Evolutionary conservation across 2,329 filamentous ascomycete species (phyloP).

Genomic region (Cordyceps tenuipes): DNA sequence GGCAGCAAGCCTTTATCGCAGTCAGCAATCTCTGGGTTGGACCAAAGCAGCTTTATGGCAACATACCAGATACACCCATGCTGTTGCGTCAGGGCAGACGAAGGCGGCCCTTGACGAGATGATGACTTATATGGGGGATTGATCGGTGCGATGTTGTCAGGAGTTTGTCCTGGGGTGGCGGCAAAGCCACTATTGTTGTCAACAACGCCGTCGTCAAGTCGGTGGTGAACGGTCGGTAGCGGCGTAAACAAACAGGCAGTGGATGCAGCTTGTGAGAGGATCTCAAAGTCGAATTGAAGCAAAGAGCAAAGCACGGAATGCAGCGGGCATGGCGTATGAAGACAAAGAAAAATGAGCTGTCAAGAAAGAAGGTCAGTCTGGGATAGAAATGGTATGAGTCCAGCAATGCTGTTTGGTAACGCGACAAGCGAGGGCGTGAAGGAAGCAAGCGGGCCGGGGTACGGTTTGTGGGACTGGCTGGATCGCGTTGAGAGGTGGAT

Average conservation of each 20-base stretch:
- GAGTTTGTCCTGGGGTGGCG: not conserved
- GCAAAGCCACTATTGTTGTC: not conserved
- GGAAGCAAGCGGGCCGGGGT: not conserved
- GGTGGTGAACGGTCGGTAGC: not conserved
- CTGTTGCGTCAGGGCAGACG: conserved; percentile 12
- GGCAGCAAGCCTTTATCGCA: conserved; percentile 64
- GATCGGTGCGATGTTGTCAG: not conserved
- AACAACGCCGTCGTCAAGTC: not conserved
- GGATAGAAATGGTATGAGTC: not conserved
- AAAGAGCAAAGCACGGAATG: conserved; percentile 1
- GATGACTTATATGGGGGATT: not conserved
- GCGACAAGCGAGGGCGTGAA: not conserved
- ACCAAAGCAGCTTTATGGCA: not conserved
- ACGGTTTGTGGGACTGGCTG: not conserved
- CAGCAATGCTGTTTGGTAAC: conserved; percentile 7
- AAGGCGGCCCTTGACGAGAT: not conserved
- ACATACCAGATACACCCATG: conserved; percentile 31
- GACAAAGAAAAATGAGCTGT: not conserved
- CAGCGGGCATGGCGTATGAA: not conserved
- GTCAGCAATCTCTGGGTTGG: conserved; percentile 15
- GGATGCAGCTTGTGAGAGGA: not conserved
- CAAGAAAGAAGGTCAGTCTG: not conserved
- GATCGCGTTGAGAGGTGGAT: conserved; percentile 5
- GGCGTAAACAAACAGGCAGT: conserved; percentile 3
- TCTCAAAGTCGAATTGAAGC: not conserved